phyloP scores from a whole-genome alignment of 139 green algal genomes.

The Haematococcus lacustris region DNA sequence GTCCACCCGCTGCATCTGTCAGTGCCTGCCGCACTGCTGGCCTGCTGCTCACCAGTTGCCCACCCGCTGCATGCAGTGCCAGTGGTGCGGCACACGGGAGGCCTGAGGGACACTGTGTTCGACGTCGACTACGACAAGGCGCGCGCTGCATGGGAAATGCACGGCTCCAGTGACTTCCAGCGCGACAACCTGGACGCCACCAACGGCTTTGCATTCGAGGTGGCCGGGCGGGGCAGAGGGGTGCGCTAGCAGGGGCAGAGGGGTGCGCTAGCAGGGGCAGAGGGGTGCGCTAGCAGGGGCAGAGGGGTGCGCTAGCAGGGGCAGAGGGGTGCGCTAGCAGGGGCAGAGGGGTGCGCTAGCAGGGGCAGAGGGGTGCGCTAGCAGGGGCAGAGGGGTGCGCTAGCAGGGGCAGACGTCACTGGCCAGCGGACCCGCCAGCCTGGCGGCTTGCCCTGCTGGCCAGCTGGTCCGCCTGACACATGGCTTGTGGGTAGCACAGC shows the following conservation, averaged over 20 bases:
- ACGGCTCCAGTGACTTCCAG: conserved; percentile 58
- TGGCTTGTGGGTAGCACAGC: no score
- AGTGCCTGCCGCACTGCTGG: neutral
- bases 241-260: no score
- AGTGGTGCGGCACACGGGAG: conserved; percentile 85
- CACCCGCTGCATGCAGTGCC: conserved; percentile 51
- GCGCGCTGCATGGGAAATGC: conserved; percentile 74
- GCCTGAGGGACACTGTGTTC: conserved; percentile 83
- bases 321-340: no score
- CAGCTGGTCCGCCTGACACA: no score
- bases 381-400: neutral
- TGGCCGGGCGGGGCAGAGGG: no score
- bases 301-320: no score
- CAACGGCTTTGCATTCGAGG: conserved; percentile 81
- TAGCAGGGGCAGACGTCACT: no score
- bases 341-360: no score
- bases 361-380: neutral
- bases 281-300: no score
- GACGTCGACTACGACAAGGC: conserved; percentile 78
- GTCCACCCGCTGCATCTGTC: neutral
- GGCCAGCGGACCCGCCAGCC: no score
- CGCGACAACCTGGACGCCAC: conserved; percentile 57
- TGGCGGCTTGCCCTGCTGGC: no score
- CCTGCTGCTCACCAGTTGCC: neutral
- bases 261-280: no score